A percentile compares a stretch with the other conserved stretches of the same genome.
Conservation (phyloP, 257 asterid species). For the Plectranthus barbatus region DNA sequence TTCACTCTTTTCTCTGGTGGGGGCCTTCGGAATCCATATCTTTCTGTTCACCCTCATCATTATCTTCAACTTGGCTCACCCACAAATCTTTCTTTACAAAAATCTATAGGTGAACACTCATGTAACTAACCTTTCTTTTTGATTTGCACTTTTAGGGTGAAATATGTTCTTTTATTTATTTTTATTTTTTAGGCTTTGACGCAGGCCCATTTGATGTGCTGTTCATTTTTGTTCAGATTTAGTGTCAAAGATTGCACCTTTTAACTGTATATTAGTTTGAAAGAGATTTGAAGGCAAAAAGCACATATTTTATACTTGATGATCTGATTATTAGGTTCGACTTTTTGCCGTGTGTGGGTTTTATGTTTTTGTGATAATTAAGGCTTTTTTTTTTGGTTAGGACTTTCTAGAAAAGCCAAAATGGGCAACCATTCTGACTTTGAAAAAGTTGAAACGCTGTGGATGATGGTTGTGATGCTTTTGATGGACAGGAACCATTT, state of each 20-base stretch:
- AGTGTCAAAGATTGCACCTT: conserved; percentile 37
- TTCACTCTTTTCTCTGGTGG: conserved; percentile 30
- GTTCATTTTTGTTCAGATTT: conserved; percentile 7
- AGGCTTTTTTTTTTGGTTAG: conserved; percentile 33
- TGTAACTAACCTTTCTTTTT: neutral
- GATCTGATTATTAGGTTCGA: conserved; percentile 17
- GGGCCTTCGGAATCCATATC: conserved; percentile 41
- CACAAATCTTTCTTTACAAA: conserved; percentile 10
- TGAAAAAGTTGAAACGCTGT: conserved; percentile 7
- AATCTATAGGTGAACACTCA: conserved; percentile 21
- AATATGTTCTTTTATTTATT: conserved; percentile 7
- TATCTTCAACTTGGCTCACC: conserved; percentile 25
- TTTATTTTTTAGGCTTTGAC: conserved; percentile 5
- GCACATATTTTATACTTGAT: conserved; percentile 30
- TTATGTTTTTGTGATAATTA: conserved; percentile 28
- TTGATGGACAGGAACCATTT: conserved; percentile 37
- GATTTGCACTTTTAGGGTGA: conserved; percentile 2
- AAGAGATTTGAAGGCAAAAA: conserved; percentile 25
- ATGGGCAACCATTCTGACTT: conserved; percentile 19
- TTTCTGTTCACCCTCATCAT: conserved; percentile 28
- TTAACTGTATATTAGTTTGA: conserved; percentile 19
- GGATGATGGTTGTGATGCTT: conserved; percentile 20
- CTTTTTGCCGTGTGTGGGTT: conserved; percentile 8
- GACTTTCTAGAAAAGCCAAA: conserved; percentile 33
- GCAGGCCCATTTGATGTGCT: conserved; percentile 16